Conservation (phyloP, 495 filamentous ascomycete genomes). For the Podospora tetraspora region DNA sequence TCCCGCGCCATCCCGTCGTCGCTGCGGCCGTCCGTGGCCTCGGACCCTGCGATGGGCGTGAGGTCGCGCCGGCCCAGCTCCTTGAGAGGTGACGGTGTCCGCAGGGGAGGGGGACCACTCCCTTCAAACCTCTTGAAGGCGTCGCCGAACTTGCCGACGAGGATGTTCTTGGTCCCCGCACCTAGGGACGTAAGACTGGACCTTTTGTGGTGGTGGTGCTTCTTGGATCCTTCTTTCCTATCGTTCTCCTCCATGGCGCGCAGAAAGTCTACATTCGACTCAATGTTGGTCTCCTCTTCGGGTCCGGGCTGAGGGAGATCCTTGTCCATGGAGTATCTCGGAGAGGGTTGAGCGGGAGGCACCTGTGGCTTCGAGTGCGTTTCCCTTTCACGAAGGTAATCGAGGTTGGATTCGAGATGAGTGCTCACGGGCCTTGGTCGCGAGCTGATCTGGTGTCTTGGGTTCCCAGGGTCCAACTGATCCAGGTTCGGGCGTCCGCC, state of each 20-base stretch:
- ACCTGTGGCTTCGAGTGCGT: constrained; percentile 32
- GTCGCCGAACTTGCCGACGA: constrained; percentile 89
- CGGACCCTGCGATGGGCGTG: constrained; percentile 71
- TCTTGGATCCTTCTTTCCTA: constrained; percentile 62
- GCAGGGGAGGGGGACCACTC: constrained; percentile 41
- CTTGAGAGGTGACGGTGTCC: constrained; percentile 52
- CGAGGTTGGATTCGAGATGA: constrained; percentile 72
- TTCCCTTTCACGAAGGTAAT: constrained; percentile 64
- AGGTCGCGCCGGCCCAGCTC: constrained; percentile 50
- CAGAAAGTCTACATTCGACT: constrained; percentile 84
- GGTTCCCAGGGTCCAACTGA: constrained; percentile 45
- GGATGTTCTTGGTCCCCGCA: constrained; percentile 76
- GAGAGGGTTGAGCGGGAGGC: constrained; percentile 34
- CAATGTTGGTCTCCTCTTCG: constrained; percentile 63
- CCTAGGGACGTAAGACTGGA: constrained; percentile 69
- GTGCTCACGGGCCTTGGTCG: constrained; percentile 51
- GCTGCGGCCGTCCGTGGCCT: constrained; percentile 63
- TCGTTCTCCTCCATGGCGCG: constrained; percentile 71
- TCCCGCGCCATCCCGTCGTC: constrained; percentile 58
- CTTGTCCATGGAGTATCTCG: constrained; percentile 34
- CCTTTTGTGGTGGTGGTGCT: constrained; percentile 66
- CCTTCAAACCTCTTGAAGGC: constrained; percentile 91
- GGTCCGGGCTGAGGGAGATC: constrained; percentile 37
- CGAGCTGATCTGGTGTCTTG: constrained; percentile 19
- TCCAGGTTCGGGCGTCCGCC: constrained; percentile 61